A percentile compares a stretch with the other conserved stretches of the same genome.
phyloP scores from a whole-genome alignment of 2,329 filamentous ascomycete species.

The Pyrenochaeta sp. region DNA sequence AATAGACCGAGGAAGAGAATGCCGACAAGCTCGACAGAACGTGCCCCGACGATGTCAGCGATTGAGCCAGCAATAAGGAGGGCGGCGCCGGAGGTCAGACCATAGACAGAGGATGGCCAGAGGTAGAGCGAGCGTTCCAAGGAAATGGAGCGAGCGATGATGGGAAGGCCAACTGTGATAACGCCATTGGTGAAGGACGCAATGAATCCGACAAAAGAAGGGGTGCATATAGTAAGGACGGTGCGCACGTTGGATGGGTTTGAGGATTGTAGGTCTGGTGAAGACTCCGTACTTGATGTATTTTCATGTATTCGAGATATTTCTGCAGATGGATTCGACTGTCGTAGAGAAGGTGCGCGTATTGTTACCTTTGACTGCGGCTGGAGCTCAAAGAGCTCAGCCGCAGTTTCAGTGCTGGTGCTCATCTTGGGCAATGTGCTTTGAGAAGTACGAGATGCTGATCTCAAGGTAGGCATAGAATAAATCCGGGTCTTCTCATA shows the following conservation, averaged over 20 bases:
- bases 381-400: slow-evolving; percentile 6
- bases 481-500: too few relatives aligned
- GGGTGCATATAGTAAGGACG: slow-evolving; percentile 15
- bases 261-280: not conserved
- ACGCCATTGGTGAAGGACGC: slow-evolving; percentile 49
- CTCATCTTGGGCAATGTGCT: slow-evolving; percentile 2
- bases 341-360: not conserved
- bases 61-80: slow-evolving; percentile 61
- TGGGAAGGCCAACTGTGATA: slow-evolving; percentile 54
- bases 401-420: not conserved
- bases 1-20: slow-evolving; percentile 53
- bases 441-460: too few relatives aligned
- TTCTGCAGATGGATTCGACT: not conserved
- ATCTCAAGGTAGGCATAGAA: too few relatives aligned
- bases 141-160: slow-evolving; percentile 46
- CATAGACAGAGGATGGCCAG: slow-evolving; percentile 46
- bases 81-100: slow-evolving; percentile 57
- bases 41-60: slow-evolving; percentile 60
- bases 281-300: slow-evolving; percentile 5
- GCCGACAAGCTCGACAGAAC: slow-evolving; percentile 55
- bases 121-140: slow-evolving; percentile 43
- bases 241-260: slow-evolving; percentile 3
- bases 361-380: not conserved
- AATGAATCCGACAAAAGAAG: slow-evolving; percentile 36
- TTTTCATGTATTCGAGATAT: not conserved